Base-by-base conservation (phyloP, 1,284 basidiomycete genomes). In the Pyrrhoderma noxium region DNA sequence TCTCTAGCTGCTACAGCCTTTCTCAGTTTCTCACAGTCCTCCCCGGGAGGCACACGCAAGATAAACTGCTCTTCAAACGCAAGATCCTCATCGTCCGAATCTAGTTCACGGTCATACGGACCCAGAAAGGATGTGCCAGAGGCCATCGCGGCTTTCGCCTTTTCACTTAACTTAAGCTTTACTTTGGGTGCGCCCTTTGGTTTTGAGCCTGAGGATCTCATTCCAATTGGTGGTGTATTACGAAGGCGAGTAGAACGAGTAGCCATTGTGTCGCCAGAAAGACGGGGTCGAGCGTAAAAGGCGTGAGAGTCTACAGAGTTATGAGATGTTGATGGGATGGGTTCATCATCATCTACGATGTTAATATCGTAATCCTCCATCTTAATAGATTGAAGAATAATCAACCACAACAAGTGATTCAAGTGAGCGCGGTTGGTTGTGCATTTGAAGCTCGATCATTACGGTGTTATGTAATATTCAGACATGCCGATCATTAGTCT, bases 61-160 rank as follows among this genome's bases (percentile, higher is more conserved):
- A 99, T 85, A 64, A 99, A 96, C 63, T 99, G 95, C 69, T 99
- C 96, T 68, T 99, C 96, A 62, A 99, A 98, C 3, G 85, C 84
- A 53, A 99, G 68, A 47, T 98, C 94, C 56, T 96, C 92, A 56
- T 95, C 90, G 59, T 89, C 87, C 55, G 91, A 93, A 66, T 99
- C 95, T 50, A 99, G 73, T 65, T 98, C 96, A 39, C 95, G 75
- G 68, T 98, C 93, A 64, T 91, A 95, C 18, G 85, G 75, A 19
- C 90, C 92, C 47, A 94, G 67, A 65, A 92, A 93, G 42, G 83
- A 88, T 75, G 80, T 84, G 47, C 83, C 84, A 43, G 84, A 82
- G 25, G 83, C 85, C 61, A 83, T 79, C 39, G 82, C 79, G 18
- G 77, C 86, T 16, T 82, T 53, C 22, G 61, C 79, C 62, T 88